Conservation (phyloP, 78 protist genomes). For the Ministeria vibrans region DNA sequence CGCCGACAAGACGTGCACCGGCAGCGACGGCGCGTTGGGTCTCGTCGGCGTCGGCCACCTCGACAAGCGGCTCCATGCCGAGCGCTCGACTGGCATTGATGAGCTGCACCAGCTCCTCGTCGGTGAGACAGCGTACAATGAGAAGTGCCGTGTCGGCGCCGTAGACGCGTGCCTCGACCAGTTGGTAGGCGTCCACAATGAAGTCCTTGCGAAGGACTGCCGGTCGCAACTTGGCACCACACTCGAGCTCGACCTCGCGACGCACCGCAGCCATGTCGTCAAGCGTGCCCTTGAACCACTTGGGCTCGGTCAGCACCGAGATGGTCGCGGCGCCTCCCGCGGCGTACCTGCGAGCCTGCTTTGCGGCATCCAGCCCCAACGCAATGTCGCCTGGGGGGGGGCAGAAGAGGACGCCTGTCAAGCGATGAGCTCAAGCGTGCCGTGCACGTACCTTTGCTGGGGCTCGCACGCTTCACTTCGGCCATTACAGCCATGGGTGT, state of each 20-base stretch:
- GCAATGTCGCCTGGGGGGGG: too few species aligned
- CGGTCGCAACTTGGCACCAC: constrained; percentile 1
- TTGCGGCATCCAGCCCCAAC: constrained; percentile 9
- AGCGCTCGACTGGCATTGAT: constrained; percentile 8
- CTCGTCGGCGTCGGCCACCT: constrained; percentile 27
- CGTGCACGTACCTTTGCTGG: constrained; percentile 44
- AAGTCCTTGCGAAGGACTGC: constrained; percentile 59
- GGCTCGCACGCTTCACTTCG: constrained; percentile 57
- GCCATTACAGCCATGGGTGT: constrained; percentile 15
- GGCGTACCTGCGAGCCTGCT: constrained; percentile 18
- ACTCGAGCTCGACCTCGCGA: neutral
- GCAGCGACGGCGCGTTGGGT: constrained; percentile 31
- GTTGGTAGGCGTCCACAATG: constrained; percentile 43
- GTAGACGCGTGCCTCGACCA: constrained; percentile 39
- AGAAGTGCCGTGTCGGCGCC: constrained; percentile 61
- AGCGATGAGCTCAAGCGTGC: too few species aligned
- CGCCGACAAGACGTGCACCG: constrained; percentile 53
- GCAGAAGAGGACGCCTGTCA: too few species aligned
- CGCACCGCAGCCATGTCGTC: constrained; percentile 28
- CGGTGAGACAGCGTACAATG: constrained; percentile 35
- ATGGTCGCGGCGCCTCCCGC: constrained; percentile 38
- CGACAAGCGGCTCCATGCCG: constrained; percentile 64
- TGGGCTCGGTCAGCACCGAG: constrained; percentile 61
- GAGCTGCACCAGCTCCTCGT: neutral
- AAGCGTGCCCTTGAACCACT: constrained; percentile 60